Percentiles rank a stretch among this genome's conserved stretches.
phyloP scores from a whole-genome alignment of 176 grass and related monocot genomes.

The Lolium perenne region DNA sequence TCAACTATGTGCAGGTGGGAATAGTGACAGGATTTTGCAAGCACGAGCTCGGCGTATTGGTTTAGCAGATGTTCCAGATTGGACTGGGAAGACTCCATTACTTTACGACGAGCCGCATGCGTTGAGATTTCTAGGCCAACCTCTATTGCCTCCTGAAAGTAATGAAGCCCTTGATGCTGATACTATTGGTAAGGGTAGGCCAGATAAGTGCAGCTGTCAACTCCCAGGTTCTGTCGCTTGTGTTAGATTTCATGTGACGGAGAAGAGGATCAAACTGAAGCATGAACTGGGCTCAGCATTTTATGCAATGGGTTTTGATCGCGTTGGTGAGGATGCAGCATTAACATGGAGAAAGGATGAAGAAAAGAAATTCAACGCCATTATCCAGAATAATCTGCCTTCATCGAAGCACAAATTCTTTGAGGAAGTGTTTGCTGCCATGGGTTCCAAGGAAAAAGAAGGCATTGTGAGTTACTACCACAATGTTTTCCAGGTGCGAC shows the following conservation, averaged over 20 bases:
- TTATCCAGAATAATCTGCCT: constrained; percentile 38
- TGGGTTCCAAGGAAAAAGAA: constrained; percentile 37
- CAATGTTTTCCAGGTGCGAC: constrained; percentile 56
- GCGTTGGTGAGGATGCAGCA: constrained; percentile 52
- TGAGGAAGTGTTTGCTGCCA: constrained; percentile 32
- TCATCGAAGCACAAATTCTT: constrained; percentile 49
- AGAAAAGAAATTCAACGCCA: constrained; percentile 44
- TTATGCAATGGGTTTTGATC: constrained; percentile 44
- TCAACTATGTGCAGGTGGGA: constrained; percentile 14
- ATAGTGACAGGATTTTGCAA: background rate
- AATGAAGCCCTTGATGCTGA: constrained; percentile 13
- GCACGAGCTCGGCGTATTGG: constrained; percentile 22
- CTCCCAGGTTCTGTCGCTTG: constrained; percentile 49
- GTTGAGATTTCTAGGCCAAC: constrained; percentile 58
- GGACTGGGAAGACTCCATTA: constrained; percentile 46
- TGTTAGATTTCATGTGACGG: constrained; percentile 63
- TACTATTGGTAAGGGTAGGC: constrained; percentile 48
- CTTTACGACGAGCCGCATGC: constrained; percentile 23
- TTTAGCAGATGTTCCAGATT: constrained; percentile 56
- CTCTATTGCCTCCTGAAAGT: constrained; percentile 39
- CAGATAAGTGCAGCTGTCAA: constrained; percentile 44
- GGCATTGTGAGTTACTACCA: constrained; percentile 62
- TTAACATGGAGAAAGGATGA: constrained; percentile 53
- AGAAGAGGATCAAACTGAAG: constrained; percentile 62
- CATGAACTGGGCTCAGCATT: constrained; percentile 51